phyloP scores from a whole-genome alignment of 139 green algal genomes.

The Choricystis sp. region DNA sequence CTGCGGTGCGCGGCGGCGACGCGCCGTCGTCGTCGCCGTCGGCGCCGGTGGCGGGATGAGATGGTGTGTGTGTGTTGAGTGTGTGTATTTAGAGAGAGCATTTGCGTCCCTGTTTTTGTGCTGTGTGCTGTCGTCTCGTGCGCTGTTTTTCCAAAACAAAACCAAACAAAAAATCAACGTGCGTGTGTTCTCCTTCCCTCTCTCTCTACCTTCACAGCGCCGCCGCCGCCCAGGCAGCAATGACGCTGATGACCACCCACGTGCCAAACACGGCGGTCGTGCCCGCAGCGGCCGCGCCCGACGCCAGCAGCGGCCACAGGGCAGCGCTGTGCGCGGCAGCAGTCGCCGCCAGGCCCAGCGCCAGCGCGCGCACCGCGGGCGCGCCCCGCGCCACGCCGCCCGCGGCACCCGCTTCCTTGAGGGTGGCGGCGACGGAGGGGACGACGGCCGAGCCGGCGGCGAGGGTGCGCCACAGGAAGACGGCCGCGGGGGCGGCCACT shows the following conservation, averaged over 20 bases:
- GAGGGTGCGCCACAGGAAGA: background rate
- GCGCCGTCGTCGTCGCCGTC: background rate
- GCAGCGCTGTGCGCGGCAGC: background rate
- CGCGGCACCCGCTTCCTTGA: background rate
- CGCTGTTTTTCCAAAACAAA: too few relatives aligned
- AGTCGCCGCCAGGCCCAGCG: background rate
- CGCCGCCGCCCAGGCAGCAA: background rate
- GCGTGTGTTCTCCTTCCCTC: too few relatives aligned
- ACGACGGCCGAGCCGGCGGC: background rate
- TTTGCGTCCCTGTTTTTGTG: too few relatives aligned
- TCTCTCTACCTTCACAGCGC: too few relatives aligned
- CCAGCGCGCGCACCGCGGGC: background rate
- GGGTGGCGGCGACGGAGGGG: too few relatives aligned
- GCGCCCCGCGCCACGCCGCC: too few relatives aligned
- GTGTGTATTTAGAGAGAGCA: too few relatives aligned
- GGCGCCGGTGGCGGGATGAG: background rate
- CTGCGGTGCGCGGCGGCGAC: background rate
- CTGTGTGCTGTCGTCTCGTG: too few relatives aligned
- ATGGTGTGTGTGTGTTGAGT: too few relatives aligned
- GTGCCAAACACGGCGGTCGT: background rate
- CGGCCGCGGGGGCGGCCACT: too few relatives aligned
- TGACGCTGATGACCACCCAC: background rate
- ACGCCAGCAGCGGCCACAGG: background rate
- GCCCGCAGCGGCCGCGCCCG: too few relatives aligned
- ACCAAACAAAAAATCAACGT: too few relatives aligned